Conservation (phyloP, 2,329 filamentous ascomycete genomes). For the Chaetomiaceae sp. region DNA sequence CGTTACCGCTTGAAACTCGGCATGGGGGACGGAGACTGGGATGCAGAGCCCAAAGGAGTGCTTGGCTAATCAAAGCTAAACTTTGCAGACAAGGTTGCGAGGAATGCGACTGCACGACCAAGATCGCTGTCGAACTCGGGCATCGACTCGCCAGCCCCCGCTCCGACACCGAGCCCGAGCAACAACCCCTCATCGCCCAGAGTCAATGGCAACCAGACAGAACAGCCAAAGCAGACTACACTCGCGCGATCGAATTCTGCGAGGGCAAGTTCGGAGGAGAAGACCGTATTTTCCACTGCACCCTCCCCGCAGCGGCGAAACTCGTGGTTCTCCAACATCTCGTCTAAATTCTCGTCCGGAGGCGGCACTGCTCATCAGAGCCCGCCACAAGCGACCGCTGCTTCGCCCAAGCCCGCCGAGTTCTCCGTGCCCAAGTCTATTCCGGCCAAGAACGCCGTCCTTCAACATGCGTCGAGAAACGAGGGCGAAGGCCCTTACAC, state of each 20-base stretch:
- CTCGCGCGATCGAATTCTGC: slow-evolving; percentile 29
- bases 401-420: slow-evolving; percentile 39
- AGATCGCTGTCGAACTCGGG: slow-evolving; percentile 28
- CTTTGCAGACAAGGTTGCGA: slow-evolving; percentile 28
- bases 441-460: slow-evolving; percentile 54
- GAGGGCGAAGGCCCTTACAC: slow-evolving; percentile 64
- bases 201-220: slow-evolving; percentile 13
- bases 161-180: slow-evolving; percentile 2
- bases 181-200: slow-evolving; percentile 4
- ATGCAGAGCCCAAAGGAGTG: background rate
- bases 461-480: slow-evolving; percentile 52
- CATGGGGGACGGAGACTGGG: background rate
- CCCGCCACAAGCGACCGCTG: slow-evolving; percentile 33
- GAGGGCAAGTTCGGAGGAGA: slow-evolving; percentile 34
- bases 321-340: slow-evolving; percentile 92
- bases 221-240: slow-evolving; percentile 4
- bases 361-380: slow-evolving; percentile 27
- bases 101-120: slow-evolving; percentile 24
- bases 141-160: slow-evolving; percentile 17
- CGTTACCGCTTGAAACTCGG: no score
- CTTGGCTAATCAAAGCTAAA: slow-evolving; percentile 8
- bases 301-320: slow-evolving; percentile 53
- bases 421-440: slow-evolving; percentile 46
- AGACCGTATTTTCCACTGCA: slow-evolving; percentile 30
- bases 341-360: slow-evolving; percentile 82